These are phyloP conservation scores for Flaveria linearis DNA, from an alignment of 129 eudicot species.

Conservation along the genomic window DNA sequence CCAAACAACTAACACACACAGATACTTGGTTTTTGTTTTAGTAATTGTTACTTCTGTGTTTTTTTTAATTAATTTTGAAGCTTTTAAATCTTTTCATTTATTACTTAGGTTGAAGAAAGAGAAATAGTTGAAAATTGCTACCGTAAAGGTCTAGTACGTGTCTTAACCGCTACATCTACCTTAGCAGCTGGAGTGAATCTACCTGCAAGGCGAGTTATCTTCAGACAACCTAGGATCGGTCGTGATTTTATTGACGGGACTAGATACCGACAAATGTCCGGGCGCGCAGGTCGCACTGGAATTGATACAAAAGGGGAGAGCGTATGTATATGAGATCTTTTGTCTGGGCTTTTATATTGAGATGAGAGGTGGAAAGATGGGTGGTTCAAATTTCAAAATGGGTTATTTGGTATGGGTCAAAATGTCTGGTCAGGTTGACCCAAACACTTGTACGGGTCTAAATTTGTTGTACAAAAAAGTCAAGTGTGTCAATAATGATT, in stretches of 20 bases:
- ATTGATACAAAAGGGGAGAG: constrained; percentile 99
- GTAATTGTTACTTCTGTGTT: constrained; percentile 1
- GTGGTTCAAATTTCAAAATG: background rate
- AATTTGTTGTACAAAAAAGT: background rate
- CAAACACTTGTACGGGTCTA: background rate
- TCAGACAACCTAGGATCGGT: constrained; percentile 96
- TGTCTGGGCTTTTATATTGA: background rate
- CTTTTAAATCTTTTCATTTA: constrained; percentile 16
- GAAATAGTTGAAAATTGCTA: constrained; percentile 95
- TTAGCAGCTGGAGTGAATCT: constrained; percentile 98
- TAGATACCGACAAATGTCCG: constrained; percentile 94
- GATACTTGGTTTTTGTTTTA: background rate
- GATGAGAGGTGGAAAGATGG: background rate
- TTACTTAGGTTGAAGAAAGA: constrained; percentile 86
- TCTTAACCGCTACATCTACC: constrained; percentile 94
- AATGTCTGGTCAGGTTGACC: background rate
- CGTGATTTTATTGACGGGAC: constrained; percentile 96
- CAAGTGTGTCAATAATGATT: background rate
- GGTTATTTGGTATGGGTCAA: background rate
- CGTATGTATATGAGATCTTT: constrained; percentile 50
- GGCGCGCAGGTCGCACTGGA: constrained; percentile 99
- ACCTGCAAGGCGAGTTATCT: constrained; percentile 96
- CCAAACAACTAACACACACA: background rate
- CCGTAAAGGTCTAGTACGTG: constrained; percentile 95
- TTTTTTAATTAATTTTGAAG: background rate